Base-by-base conservation (phyloP, 495 filamentous ascomycete genomes). In the Acidiella bohemica region DNA sequence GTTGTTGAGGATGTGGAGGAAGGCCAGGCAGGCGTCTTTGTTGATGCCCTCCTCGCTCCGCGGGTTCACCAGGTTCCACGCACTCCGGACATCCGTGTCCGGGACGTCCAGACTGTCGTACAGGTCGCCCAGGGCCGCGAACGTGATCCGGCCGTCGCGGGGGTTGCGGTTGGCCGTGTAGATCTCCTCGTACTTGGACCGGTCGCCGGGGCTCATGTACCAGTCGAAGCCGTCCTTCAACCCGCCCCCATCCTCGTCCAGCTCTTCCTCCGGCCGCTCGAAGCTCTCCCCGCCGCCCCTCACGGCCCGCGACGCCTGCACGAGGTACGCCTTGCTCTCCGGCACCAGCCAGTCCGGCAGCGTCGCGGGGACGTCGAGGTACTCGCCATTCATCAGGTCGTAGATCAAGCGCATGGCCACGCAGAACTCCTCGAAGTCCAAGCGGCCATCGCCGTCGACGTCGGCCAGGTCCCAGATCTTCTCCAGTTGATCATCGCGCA, bases 391-490 rank as follows among this genome's bases (percentile, higher is more conserved):
- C 24, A 96, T 79, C 34, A 96, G 56, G 60, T 97, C 90, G 56
- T 94, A 97, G 38, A 95, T 93, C 39, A 97, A 62, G 58, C 90
- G 71, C 92, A 97, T 96, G 18, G 90, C 90, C 32, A 97, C 90
- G 57, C 90, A 97, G 59, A 97, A 97, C 65, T 97, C 90, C 62
- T 96, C 90, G 65, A 97, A 97, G 64, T 97, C 90, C 23, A 97
- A 63, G 58, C 86, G 92, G 26, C 90, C 90, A 64, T 97, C 90
- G 48, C 80, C 82, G 58, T 97, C 90, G 36, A 97, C 84, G 59
- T 97, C 90, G 36, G 90, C 82, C 42, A 97, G 73, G 59, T 97
- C 90, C 90, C 90, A 97, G 48, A 97, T 82, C 57, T 80, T 77
- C 60, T 94, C 92, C 7, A 97, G 78, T 64, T 97, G 85, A 44